Evolutionary conservation across 768 basidiomycete genomes (phyloP).

Genomic region (Hortiboletus campestris): DNA sequence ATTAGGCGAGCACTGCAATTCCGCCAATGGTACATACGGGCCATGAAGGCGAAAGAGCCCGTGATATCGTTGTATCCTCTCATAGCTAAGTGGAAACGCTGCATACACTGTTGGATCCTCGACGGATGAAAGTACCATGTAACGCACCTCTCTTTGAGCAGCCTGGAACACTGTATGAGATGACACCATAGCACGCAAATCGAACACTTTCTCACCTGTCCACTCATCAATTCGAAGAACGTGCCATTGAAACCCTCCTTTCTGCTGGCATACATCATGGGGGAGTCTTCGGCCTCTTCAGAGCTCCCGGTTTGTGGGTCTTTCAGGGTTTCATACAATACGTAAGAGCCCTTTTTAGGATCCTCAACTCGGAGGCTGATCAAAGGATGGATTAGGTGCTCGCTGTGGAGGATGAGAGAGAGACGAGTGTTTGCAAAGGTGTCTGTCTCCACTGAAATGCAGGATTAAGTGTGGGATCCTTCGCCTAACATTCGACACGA

Average conservation of each 20-base stretch:
- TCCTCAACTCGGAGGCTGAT: slow-evolving; percentile 20
- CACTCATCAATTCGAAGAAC: slow-evolving; percentile 26
- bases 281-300: slow-evolving; percentile 18
- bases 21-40: slow-evolving; percentile 7
- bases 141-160: slow-evolving; percentile 19
- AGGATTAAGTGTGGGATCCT: not conserved
- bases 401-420: slow-evolving; percentile 26
- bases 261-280: slow-evolving; percentile 20
- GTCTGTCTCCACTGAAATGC: slow-evolving; percentile 25
- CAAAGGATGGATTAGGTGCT: slow-evolving; percentile 23
- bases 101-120: not conserved
- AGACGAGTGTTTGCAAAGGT: slow-evolving; percentile 37
- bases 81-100: slow-evolving; percentile 27
- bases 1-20: not conserved
- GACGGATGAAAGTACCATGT: not conserved
- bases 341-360: slow-evolving; percentile 16
- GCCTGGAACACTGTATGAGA: slow-evolving; percentile 8
- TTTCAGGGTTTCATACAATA: slow-evolving; percentile 28
- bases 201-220: slow-evolving; percentile 11
- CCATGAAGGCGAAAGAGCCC: slow-evolving; percentile 26
- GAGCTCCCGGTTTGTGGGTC: slow-evolving; percentile 21
- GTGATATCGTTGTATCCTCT: slow-evolving; percentile 19
- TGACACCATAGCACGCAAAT: not conserved
- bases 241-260: slow-evolving; percentile 22
- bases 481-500: not conserved